phyloP scores from a whole-genome alignment of 345 rosid genomes.

The Linum lewisii region DNA sequence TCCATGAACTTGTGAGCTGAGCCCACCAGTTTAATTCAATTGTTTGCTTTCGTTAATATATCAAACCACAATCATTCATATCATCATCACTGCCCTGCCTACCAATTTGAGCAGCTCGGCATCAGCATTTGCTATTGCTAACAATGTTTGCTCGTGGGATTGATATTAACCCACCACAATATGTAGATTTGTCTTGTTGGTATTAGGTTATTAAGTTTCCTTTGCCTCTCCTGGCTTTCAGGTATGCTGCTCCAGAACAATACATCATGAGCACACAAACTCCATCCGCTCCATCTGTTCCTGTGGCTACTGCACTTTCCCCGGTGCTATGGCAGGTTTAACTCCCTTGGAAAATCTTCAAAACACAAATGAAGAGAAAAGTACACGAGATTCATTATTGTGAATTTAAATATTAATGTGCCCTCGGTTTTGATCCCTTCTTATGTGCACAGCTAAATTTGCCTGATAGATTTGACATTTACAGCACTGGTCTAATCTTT shows the following conservation, averaged over 20 bases:
- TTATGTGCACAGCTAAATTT: slow-evolving; percentile 71
- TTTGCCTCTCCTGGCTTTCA: slow-evolving; percentile 19
- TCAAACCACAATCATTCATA: no score
- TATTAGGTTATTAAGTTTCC: not conserved
- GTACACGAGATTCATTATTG: not conserved
- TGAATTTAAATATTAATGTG: not conserved
- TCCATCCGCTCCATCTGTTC: slow-evolving; percentile 97
- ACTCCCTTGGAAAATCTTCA: not conserved
- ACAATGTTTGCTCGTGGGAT: no score
- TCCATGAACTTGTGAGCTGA: no score
- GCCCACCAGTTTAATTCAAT: no score
- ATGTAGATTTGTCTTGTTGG: no score
- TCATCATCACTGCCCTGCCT: no score
- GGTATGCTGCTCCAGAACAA: slow-evolving; percentile 96
- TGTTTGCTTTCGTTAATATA: no score
- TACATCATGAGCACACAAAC: slow-evolving; percentile 99
- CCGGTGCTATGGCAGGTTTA: slow-evolving; percentile 98
- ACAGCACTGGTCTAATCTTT: slow-evolving; percentile 84
- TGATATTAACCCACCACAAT: no score
- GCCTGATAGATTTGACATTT: slow-evolving; percentile 93
- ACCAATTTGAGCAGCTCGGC: no score
- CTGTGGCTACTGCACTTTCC: slow-evolving; percentile 93
- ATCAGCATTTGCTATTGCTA: no score
- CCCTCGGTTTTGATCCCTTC: slow-evolving; percentile 14
- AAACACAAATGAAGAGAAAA: not conserved